These are phyloP conservation scores for Xenosphaeropsis pyriputrescens DNA, from an alignment of 2,329 filamentous ascomycete species.

Conservation along the genomic window DNA sequence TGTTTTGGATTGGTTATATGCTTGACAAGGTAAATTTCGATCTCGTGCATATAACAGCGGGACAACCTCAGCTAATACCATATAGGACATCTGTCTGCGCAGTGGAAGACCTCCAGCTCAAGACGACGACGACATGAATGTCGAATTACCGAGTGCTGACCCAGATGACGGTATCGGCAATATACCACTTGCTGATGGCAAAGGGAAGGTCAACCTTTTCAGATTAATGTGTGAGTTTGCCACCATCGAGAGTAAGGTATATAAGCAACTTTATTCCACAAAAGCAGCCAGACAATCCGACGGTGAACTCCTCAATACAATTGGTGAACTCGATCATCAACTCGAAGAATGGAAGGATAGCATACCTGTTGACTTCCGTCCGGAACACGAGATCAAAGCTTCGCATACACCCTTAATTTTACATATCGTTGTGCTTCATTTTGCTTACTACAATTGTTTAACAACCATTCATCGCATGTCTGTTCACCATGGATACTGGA, in stretches of 20 bases:
- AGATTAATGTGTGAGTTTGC: slow-evolving; percentile 84
- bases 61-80: no score
- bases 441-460: slow-evolving; percentile 94
- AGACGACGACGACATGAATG: slow-evolving; percentile 82
- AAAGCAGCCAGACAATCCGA: slow-evolving; percentile 85
- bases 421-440: slow-evolving; percentile 87
- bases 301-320: slow-evolving; percentile 86
- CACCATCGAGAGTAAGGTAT: slow-evolving; percentile 84
- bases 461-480: slow-evolving; percentile 98
- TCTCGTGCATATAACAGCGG: no score
- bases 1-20: slow-evolving; percentile 66
- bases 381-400: slow-evolving; percentile 89
- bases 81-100: slow-evolving; percentile 48
- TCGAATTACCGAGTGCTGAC: slow-evolving; percentile 83
- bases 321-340: slow-evolving; percentile 81
- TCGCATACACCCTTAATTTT: slow-evolving; percentile 87
- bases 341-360: slow-evolving; percentile 93
- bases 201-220: slow-evolving; percentile 90
- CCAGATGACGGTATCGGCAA: slow-evolving; percentile 89
- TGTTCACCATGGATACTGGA: slow-evolving; percentile 97
- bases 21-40: slow-evolving; percentile 37
- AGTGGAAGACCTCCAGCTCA: slow-evolving; percentile 60
- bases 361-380: slow-evolving; percentile 92
- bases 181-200: slow-evolving; percentile 77
- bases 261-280: slow-evolving; percentile 84